Percentiles rank a stretch among this genome's conserved stretches.
phyloP scores from a whole-genome alignment of 768 basidiomycete species.

The Lactarius vividus region DNA sequence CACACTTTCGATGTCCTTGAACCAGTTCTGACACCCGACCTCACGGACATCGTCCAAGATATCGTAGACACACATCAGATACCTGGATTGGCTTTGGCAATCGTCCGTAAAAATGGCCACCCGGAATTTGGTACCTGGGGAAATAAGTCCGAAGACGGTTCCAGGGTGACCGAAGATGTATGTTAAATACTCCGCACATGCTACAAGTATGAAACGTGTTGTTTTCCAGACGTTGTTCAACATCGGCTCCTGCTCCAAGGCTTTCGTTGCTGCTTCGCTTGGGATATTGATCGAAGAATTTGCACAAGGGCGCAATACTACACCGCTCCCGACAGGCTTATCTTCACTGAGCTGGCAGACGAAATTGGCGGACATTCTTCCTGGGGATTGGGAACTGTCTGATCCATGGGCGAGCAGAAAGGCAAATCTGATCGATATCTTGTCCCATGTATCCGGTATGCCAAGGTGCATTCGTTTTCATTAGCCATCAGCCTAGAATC shows the following conservation, averaged over 20 bases:
- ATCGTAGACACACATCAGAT: background rate
- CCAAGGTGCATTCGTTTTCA: constrained; percentile 32
- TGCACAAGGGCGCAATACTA: constrained; percentile 33
- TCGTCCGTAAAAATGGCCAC: constrained; percentile 24
- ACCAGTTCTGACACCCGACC: background rate
- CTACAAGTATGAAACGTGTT: too few relatives aligned
- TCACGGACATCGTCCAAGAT: background rate
- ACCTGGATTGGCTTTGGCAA: constrained; percentile 8
- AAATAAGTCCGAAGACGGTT: constrained; percentile 37
- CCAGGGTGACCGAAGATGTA: constrained; percentile 29
- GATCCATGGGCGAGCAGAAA: constrained; percentile 41
- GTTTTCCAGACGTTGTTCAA: constrained; percentile 38
- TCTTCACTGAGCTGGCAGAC: too few relatives aligned
- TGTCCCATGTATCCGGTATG: constrained; percentile 43
- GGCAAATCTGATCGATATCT: constrained; percentile 39
- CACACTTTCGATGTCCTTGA: too few relatives aligned
- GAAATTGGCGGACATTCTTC: too few relatives aligned
- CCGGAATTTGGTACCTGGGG: constrained; percentile 38
- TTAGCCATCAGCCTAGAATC: too few relatives aligned
- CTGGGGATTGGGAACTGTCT: constrained; percentile 38
- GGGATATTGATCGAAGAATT: too few relatives aligned
- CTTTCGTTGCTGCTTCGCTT: too few relatives aligned
- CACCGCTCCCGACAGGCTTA: too few relatives aligned
- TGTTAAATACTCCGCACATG: too few relatives aligned
- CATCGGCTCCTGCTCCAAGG: too few relatives aligned